Evolutionary conservation across 2,329 filamentous ascomycete genomes (phyloP).

Genomic region (Plectosphaerella cucumerina): DNA sequence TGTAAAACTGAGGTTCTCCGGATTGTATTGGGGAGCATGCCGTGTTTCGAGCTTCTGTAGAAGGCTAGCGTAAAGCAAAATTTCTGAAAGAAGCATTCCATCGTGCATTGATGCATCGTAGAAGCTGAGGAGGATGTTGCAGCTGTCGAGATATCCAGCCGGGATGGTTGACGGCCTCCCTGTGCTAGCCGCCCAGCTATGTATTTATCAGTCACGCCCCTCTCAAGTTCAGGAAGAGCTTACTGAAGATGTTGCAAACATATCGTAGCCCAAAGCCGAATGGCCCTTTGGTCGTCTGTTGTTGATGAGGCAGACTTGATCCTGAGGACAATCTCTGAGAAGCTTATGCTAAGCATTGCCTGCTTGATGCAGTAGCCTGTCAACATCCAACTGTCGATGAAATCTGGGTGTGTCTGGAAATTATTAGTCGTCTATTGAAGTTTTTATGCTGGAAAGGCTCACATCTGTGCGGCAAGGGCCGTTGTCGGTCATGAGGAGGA

Average conservation of each 20-base stretch:
- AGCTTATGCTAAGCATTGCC: slow-evolving; percentile 37
- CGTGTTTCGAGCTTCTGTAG: slow-evolving; percentile 28
- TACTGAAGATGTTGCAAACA: slow-evolving; percentile 32
- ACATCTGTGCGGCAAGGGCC: not conserved
- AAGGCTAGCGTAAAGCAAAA: slow-evolving; percentile 29
- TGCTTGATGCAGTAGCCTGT: slow-evolving; percentile 37
- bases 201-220: not conserved
- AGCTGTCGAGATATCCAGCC: slow-evolving; percentile 31
- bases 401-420: slow-evolving; percentile 19
- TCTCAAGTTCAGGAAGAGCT: too few relatives aligned
- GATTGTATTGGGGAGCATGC: slow-evolving; percentile 22
- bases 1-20: slow-evolving; percentile 26
- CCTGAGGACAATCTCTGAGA: slow-evolving; percentile 32
- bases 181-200: slow-evolving; percentile 35
- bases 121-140: slow-evolving; percentile 33
- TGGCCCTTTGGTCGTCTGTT: slow-evolving; percentile 25
- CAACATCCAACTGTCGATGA: slow-evolving; percentile 37
- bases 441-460: not conserved
- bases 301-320: slow-evolving; percentile 25
- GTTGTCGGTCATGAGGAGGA: slow-evolving; percentile 29
- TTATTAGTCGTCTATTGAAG: not conserved
- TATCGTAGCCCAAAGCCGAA: slow-evolving; percentile 30
- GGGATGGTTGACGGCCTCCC: slow-evolving; percentile 33
- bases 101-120: slow-evolving; percentile 36
- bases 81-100: slow-evolving; percentile 34